These are phyloP conservation scores for Malus domestica DNA, from an alignment of 306 rosid genomes.

Conservation along the genomic window DNA sequence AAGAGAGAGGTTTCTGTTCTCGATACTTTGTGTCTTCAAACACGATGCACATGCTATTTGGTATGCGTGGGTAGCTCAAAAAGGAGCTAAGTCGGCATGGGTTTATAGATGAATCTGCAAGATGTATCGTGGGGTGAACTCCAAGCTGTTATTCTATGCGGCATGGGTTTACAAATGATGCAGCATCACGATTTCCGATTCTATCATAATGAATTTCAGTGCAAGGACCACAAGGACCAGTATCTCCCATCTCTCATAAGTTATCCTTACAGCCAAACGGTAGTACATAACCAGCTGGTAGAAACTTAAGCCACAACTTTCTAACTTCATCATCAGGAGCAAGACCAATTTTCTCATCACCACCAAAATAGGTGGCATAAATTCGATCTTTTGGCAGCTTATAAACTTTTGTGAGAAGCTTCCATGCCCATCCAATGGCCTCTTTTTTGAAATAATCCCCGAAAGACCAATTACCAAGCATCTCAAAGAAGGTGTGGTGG, in stretches of 20 bases:
- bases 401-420: constrained; percentile 80
- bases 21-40: too few relatives aligned
- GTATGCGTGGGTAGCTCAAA: too few relatives aligned
- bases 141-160: too few relatives aligned
- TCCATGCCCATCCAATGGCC: constrained; percentile 93
- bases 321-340: constrained; percentile 81
- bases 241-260: constrained; percentile 99
- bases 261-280: constrained; percentile 96
- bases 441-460: constrained; percentile 88
- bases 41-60: too few relatives aligned
- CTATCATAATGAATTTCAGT: constrained; percentile 95
- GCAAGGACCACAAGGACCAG: constrained; percentile 99
- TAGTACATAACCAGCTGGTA: constrained; percentile 79
- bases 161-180: not conserved
- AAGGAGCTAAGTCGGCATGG: too few relatives aligned
- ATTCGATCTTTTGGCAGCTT: constrained; percentile 65
- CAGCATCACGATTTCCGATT: constrained; percentile 93
- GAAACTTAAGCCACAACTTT: constrained; percentile 71
- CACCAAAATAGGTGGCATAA: constrained; percentile 94
- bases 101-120: too few relatives aligned
- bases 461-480: constrained; percentile 98
- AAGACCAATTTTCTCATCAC: constrained; percentile 80
- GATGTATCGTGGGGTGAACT: too few relatives aligned
- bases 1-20: too few relatives aligned
- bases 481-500: constrained; percentile 96